Evolutionary conservation across 768 basidiomycete genomes (phyloP).

Genomic region (Calocybe gangraenosa): DNA sequence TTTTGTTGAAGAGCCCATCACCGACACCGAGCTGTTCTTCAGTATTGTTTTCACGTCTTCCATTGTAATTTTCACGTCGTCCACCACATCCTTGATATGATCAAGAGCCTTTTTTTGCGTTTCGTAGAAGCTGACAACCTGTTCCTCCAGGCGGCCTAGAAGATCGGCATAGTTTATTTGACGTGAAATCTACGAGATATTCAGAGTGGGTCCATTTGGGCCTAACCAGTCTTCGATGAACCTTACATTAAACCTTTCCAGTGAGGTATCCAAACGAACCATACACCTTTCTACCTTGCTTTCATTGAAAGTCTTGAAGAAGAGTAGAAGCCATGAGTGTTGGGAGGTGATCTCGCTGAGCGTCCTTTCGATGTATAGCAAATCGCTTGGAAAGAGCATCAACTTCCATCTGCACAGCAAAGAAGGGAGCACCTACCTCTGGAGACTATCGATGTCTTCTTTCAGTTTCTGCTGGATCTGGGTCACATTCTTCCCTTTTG

Average conservation of each 20-base stretch:
- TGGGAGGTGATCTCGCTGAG: conserved; percentile 5
- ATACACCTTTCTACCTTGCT: conserved; percentile 4
- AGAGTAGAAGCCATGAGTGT: background rate
- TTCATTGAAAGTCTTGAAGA: conserved; percentile 1
- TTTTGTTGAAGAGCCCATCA: too few species aligned
- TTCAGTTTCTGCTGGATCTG: background rate
- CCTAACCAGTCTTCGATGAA: background rate
- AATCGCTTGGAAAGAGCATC: background rate
- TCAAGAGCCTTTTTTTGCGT: conserved; percentile 1
- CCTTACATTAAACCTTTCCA: conserved; percentile 9
- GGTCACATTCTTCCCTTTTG: conserved; percentile 8
- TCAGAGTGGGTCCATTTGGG: too few species aligned
- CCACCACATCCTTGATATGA: background rate
- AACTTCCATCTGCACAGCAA: background rate
- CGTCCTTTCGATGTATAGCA: conserved; percentile 3
- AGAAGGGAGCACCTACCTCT: conserved; percentile 2
- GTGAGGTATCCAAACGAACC: background rate
- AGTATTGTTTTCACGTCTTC: background rate
- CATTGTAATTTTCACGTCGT: too few species aligned
- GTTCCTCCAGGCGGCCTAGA: conserved; percentile 1
- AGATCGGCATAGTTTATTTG: conserved; percentile 1
- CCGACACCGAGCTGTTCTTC: background rate
- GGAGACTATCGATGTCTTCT: background rate
- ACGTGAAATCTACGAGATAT: conserved; percentile 1
- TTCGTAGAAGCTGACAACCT: conserved; percentile 3